Base-by-base conservation (phyloP, 192 early-diverging fungal species). In the Backusella macrospora region DNA sequence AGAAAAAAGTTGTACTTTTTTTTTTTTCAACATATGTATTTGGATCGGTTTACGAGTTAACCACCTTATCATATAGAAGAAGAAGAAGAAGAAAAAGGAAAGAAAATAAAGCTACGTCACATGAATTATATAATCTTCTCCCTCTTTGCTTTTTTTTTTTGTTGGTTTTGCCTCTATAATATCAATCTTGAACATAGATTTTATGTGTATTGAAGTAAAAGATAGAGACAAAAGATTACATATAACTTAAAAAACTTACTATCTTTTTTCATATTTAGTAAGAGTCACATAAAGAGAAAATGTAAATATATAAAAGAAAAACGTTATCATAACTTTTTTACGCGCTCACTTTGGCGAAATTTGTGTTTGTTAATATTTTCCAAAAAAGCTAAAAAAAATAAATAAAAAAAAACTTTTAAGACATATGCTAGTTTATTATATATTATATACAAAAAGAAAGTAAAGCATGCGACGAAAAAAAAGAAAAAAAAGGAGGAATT, bases 401-500 rank as follows among this genome's bases (percentile, higher is more conserved):
- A n/a, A n/a, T n/a, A n/a, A 21, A 55, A 55, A 55, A 49, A 23
- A 55, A 55, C 5, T 23, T 23, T 55, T 23, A 55, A 55, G n/a
- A 21, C 52, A 55, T 55, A 55, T 55, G 18, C 23, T 23, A 23
- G 21, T 55, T 55, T 55, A 55, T 55, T 55, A 55, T 55, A 55
- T 55, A 55, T 55, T 55, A 55, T 55, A 55, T 55, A 55, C 52
- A 55, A 55, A 55, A 23, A 55, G 18, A 55, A 12, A 55, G 52
- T 23, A 55, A 55, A 55, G 52, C 52, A 55, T 55, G 52, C 52
- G 10, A 55, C 23, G 52, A 55, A 55, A 23, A 55, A 21, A 18
- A 55, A 55, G n/a, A 55, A 55, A 18, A 18, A 18, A 55, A 23
- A 23, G 52, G 52, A 55, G 52, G 23, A 55, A 55, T 12, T 26